Percentiles rank a stretch among this genome's conserved stretches.
phyloP scores from a whole-genome alignment of 352 stramenopile genomes.

The Phytophthora pisi region DNA sequence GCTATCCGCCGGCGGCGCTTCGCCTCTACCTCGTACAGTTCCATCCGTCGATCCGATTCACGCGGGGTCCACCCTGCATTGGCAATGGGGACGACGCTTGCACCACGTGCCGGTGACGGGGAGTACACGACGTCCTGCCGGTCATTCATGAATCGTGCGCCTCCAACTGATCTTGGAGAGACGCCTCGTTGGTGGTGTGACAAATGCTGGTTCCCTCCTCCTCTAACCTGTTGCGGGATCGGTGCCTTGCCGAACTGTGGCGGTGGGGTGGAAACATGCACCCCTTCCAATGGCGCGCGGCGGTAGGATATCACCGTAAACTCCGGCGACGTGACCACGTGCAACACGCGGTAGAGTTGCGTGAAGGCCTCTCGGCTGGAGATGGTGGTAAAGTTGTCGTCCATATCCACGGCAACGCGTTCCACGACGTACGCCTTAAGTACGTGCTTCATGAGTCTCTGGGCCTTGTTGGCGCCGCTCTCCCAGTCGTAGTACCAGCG shows the following conservation, averaged over 20 bases:
- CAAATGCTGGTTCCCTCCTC: background rate
- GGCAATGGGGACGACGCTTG: conserved; percentile 16
- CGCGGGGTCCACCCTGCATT: background rate
- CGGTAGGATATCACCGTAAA: conserved; percentile 81
- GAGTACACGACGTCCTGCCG: background rate
- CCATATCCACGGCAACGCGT: conserved; percentile 40
- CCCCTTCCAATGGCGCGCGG: conserved; percentile 49
- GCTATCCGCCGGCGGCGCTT: conserved; percentile 16
- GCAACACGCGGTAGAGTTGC: conserved; percentile 53
- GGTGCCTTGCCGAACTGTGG: conserved; percentile 1
- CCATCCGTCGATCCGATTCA: background rate
- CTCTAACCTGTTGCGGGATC: conserved; percentile 7
- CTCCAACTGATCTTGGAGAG: conserved; percentile 1
- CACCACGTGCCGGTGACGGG: background rate
- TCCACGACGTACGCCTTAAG: conserved; percentile 67
- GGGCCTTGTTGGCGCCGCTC: conserved; percentile 69
- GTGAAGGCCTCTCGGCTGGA: conserved; percentile 19
- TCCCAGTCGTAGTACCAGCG: conserved; percentile 84
- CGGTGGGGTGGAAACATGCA: background rate
- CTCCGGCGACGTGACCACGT: conserved; percentile 58
- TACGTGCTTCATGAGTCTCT: conserved; percentile 73
- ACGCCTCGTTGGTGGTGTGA: background rate
- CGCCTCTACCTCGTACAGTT: conserved; percentile 5
- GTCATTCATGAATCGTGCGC: background rate
- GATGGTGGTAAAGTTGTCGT: conserved; percentile 38